These are phyloP conservation scores for Triticum timopheevii DNA, from an alignment of 176 grass and related monocot genomes.

Conservation along the genomic window DNA sequence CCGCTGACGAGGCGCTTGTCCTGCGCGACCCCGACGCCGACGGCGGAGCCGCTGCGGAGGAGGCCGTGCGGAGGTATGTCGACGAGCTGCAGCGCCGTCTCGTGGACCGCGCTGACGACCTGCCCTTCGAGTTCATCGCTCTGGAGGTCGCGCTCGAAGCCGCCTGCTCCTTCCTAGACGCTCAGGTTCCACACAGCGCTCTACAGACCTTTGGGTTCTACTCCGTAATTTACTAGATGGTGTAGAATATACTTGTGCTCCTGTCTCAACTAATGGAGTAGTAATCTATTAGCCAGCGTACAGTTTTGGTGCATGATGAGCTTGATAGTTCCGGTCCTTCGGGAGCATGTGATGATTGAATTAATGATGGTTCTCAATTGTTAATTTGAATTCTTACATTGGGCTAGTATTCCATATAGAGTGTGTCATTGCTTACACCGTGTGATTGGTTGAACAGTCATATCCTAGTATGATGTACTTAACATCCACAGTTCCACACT, in stretches of 20 bases:
- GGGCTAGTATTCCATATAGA: background rate
- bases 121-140: constrained; percentile 86
- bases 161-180: constrained; percentile 75
- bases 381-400: constrained; percentile 12
- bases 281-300: background rate
- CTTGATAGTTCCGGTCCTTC: background rate
- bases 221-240: background rate
- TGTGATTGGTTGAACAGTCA: background rate
- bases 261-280: background rate
- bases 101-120: constrained; percentile 52
- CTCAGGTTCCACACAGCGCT: constrained; percentile 44
- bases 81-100: constrained; percentile 75
- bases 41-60: constrained; percentile 20
- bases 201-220: background rate
- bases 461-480: background rate
- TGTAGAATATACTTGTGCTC: background rate
- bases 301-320: background rate
- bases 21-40: constrained; percentile 50
- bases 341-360: background rate
- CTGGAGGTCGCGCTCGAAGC: constrained; percentile 83
- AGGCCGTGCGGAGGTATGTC: constrained; percentile 60
- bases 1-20: constrained; percentile 75
- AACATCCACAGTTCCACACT: background rate
- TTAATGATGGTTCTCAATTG: background rate
- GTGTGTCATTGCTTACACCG: background rate